Conservation (phyloP, 1,284 basidiomycete species). For the Malassezia dermatis region DNA sequence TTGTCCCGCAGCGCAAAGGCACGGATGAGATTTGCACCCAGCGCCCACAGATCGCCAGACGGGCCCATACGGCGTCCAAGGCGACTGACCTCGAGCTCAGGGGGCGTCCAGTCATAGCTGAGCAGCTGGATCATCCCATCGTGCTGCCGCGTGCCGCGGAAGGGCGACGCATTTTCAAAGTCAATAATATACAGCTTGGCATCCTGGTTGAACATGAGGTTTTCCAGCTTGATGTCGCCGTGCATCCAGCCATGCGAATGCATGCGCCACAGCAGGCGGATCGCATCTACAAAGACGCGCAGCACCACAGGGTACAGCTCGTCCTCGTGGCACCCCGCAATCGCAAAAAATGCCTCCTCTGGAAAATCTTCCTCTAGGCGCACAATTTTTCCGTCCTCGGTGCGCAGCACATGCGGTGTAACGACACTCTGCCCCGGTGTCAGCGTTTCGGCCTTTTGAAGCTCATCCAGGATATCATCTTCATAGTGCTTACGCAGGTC, state of each 20-base stretch:
- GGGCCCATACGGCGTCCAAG: conserved; percentile 39
- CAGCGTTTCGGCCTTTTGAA: conserved; percentile 41
- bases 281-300: conserved; percentile 34
- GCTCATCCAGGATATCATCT: conserved; percentile 41
- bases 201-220: conserved; percentile 41
- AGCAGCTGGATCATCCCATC: conserved; percentile 38
- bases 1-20: conserved; percentile 43
- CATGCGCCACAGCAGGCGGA: conserved; percentile 30
- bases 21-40: conserved; percentile 40
- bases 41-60: conserved; percentile 38
- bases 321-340: conserved; percentile 40
- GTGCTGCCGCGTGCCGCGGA: conserved; percentile 33
- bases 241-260: conserved; percentile 44
- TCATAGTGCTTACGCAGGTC: conserved; percentile 22
- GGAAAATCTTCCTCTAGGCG: conserved; percentile 45
- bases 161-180: conserved; percentile 45
- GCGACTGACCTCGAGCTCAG: conserved; percentile 32
- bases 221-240: conserved; percentile 45
- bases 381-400: conserved; percentile 37
- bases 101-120: conserved; percentile 44
- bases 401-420: conserved; percentile 30
- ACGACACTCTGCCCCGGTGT: conserved; percentile 14
- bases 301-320: conserved; percentile 35
- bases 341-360: conserved; percentile 45
- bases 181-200: conserved; percentile 38